phyloP scores from a whole-genome alignment of 768 basidiomycete species.

The Dendrothele bispora region DNA sequence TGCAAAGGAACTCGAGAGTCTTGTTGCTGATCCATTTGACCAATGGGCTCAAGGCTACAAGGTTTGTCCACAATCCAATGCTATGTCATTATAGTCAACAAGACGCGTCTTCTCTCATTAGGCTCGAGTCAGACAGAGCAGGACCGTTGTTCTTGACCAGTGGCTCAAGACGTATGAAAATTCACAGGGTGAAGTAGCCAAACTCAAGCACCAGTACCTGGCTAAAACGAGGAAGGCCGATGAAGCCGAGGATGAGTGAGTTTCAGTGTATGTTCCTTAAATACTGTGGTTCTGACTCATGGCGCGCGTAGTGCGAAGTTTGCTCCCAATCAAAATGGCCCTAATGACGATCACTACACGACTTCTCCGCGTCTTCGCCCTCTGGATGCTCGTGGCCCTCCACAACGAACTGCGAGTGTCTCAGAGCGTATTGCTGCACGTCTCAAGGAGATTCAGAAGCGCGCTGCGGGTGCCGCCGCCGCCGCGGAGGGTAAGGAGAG shows the following conservation, averaged over 20 bases:
- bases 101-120: slow-evolving; percentile 20
- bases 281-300: slow-evolving; percentile 13
- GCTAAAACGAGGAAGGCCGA: slow-evolving; percentile 82
- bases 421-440: slow-evolving; percentile 86
- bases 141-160: slow-evolving; percentile 56
- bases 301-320: slow-evolving; percentile 69
- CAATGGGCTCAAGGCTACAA: slow-evolving; percentile 78
- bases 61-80: slow-evolving; percentile 34
- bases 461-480: slow-evolving; percentile 34
- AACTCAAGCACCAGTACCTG: slow-evolving; percentile 76
- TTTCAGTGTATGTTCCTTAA: slow-evolving; percentile 15
- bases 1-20: slow-evolving; percentile 70
- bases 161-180: slow-evolving; percentile 75
- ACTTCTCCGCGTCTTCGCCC: slow-evolving; percentile 72
- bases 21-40: slow-evolving; percentile 80
- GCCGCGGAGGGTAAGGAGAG: slow-evolving; percentile 14
- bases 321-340: slow-evolving; percentile 61
- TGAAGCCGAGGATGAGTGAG: slow-evolving; percentile 93
- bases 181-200: slow-evolving; percentile 62
- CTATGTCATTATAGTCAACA: slow-evolving; percentile 12
- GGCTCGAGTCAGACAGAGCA: slow-evolving; percentile 64
- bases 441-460: slow-evolving; percentile 76
- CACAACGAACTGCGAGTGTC: slow-evolving; percentile 72
- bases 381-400: slow-evolving; percentile 49
- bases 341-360: slow-evolving; percentile 82